Evolutionary conservation across 176 grass and related monocot species (phyloP).

Genomic region (Dendrocalamus sinicus): DNA sequence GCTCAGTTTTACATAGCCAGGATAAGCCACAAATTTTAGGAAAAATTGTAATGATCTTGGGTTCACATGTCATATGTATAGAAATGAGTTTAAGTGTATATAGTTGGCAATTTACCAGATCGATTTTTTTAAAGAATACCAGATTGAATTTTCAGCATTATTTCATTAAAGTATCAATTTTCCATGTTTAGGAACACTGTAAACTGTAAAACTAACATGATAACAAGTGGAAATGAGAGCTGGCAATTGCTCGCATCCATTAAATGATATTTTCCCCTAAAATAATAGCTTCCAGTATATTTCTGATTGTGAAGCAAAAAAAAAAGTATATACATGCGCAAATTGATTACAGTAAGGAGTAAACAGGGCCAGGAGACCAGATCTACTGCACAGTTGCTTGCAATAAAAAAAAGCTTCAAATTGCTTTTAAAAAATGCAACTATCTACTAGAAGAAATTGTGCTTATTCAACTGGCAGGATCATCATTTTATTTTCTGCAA

Average conservation of each 20-base stretch:
- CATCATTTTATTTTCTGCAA: slow-evolving; percentile 29
- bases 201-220: slow-evolving; percentile 1
- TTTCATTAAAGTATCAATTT: not conserved
- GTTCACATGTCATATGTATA: not conserved
- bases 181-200: not conserved
- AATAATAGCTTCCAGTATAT: not conserved
- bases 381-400: slow-evolving; percentile 58
- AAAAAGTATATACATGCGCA: slow-evolving; percentile 7
- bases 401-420: slow-evolving; percentile 32
- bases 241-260: slow-evolving; percentile 8
- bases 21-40: not conserved
- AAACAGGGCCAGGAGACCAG: slow-evolving; percentile 45
- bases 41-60: not conserved
- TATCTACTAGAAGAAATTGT: slow-evolving; percentile 24
- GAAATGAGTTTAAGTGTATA: not conserved
- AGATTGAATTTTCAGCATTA: not conserved
- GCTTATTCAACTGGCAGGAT: slow-evolving; percentile 43
- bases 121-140: too few relatives aligned
- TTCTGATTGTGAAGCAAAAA: not conserved
- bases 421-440: slow-evolving; percentile 35
- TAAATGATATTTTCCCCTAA: not conserved
- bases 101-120: not conserved
- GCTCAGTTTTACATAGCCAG: not conserved
- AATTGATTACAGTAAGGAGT: slow-evolving; percentile 30
- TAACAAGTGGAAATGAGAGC: slow-evolving; percentile 13